Evolutionary conservation across 169 alveolate genomes (phyloP).

Genomic region (Babesia divergens): DNA sequence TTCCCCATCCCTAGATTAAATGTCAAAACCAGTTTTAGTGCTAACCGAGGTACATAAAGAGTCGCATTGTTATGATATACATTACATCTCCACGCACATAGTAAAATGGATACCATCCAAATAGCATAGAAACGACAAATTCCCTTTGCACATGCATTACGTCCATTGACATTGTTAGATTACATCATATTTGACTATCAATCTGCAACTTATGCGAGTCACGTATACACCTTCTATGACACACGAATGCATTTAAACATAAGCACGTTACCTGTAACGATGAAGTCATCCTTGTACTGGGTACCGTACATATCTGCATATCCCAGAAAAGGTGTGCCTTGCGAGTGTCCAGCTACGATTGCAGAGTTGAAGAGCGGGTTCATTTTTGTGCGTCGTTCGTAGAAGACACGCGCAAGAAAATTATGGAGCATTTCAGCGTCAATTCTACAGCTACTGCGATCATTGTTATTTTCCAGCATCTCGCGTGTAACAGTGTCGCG

Average conservation of each 20-base stretch:
- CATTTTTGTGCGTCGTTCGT: constrained; percentile 50
- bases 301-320: constrained; percentile 63
- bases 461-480: constrained; percentile 52
- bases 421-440: constrained; percentile 52
- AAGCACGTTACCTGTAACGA: constrained; percentile 49
- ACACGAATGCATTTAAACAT: too few species aligned
- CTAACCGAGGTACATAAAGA: too few species aligned
- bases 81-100: too few species aligned
- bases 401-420: constrained; percentile 52
- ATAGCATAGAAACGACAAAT: too few species aligned
- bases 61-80: too few species aligned
- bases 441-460: constrained; percentile 9
- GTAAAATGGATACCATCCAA: too few species aligned
- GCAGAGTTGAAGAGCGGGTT: constrained; percentile 57
- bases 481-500: constrained; percentile 27
- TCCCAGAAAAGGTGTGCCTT: constrained; percentile 48
- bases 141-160: too few species aligned
- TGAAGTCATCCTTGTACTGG: constrained; percentile 56
- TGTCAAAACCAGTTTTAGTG: background rate
- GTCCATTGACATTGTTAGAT: too few species aligned
- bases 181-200: too few species aligned
- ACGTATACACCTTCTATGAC: too few species aligned
- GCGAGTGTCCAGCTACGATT: constrained; percentile 43
- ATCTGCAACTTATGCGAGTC: too few species aligned
- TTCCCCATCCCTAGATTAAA: constrained; percentile 53